These are phyloP conservation scores for Botrytis deweyae DNA, from an alignment of 2,329 filamentous ascomycete genomes.

Conservation along the genomic window DNA sequence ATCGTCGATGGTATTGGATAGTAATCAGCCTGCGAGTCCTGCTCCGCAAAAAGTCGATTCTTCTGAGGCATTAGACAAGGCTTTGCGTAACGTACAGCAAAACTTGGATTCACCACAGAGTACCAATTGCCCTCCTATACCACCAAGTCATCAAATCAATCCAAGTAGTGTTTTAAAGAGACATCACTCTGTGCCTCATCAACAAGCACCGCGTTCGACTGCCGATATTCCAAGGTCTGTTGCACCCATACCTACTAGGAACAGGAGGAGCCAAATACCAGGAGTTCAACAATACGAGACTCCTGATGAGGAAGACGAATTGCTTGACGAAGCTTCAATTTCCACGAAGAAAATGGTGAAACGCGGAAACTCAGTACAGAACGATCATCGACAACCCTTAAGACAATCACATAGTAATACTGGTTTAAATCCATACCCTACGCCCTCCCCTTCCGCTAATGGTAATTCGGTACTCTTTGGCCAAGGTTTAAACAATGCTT, in stretches of 20 bases:
- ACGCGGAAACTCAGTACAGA: slow-evolving; percentile 45
- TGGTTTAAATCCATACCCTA: slow-evolving; percentile 63
- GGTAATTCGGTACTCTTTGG: slow-evolving; percentile 71
- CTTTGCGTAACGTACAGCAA: slow-evolving; percentile 55
- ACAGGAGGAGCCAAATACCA: slow-evolving; percentile 71
- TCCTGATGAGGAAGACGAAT: slow-evolving; percentile 93
- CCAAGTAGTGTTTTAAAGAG: slow-evolving; percentile 58
- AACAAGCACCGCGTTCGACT: slow-evolving; percentile 53
- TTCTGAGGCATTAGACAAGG: slow-evolving; percentile 61
- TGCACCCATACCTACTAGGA: slow-evolving; percentile 73
- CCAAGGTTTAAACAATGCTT: slow-evolving; percentile 54
- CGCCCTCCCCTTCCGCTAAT: slow-evolving; percentile 75
- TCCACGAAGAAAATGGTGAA: slow-evolving; percentile 75
- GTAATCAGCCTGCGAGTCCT: slow-evolving; percentile 46
- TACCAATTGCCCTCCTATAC: slow-evolving; percentile 44
- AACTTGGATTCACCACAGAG: slow-evolving; percentile 45
- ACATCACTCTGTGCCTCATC: slow-evolving; percentile 64
- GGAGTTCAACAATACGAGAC: slow-evolving; percentile 86
- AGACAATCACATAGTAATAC: slow-evolving; percentile 65
- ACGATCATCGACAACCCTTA: slow-evolving; percentile 49
- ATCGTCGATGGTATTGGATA: slow-evolving; percentile 77
- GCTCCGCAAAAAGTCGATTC: slow-evolving; percentile 52
- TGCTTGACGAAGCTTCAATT: slow-evolving; percentile 83
- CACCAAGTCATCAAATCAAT: slow-evolving; percentile 52
- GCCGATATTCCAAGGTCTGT: slow-evolving; percentile 56